phyloP scores from a whole-genome alignment of 257 asterid species.

The Buddleja alternifolia region DNA sequence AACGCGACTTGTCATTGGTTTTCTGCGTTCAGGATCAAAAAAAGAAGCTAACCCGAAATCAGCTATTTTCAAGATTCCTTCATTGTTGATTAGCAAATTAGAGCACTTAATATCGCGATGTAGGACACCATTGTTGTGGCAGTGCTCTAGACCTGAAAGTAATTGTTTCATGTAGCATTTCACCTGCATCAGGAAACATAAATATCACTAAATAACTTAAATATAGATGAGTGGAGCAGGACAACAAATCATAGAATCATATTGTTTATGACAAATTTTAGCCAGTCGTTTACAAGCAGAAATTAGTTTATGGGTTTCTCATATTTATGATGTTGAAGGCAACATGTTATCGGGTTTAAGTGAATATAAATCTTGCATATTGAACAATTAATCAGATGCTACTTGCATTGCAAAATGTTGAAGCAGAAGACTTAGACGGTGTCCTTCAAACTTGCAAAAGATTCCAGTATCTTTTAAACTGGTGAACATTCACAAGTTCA shows the following conservation, averaged over 20 bases:
- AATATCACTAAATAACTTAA: slow-evolving; percentile 8
- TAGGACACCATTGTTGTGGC: slow-evolving; percentile 87
- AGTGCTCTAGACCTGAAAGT: slow-evolving; percentile 88
- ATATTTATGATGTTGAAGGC: not conserved
- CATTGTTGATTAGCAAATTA: slow-evolving; percentile 75
- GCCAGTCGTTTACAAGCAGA: not conserved
- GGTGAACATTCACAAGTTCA: not conserved
- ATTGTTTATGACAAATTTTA: not conserved
- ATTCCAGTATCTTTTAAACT: not conserved
- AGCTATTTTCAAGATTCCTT: slow-evolving; percentile 80
- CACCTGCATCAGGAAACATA: slow-evolving; percentile 50
- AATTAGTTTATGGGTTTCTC: not conserved
- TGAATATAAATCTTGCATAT: not conserved
- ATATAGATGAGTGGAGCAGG: not conserved
- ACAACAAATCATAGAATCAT: slow-evolving; percentile 1
- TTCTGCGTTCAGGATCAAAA: slow-evolving; percentile 61
- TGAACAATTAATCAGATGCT: not conserved
- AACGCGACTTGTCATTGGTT: slow-evolving; percentile 90
- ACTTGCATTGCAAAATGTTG: not conserved
- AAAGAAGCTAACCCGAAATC: slow-evolving; percentile 91
- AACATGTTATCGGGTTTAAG: not conserved
- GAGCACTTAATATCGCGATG: slow-evolving; percentile 96
- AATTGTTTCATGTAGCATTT: slow-evolving; percentile 87
- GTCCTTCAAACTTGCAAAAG: not conserved
- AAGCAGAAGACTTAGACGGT: not conserved